phyloP scores from a whole-genome alignment of 2,329 filamentous ascomycete genomes.

The Corniculantispora saksenae region DNA sequence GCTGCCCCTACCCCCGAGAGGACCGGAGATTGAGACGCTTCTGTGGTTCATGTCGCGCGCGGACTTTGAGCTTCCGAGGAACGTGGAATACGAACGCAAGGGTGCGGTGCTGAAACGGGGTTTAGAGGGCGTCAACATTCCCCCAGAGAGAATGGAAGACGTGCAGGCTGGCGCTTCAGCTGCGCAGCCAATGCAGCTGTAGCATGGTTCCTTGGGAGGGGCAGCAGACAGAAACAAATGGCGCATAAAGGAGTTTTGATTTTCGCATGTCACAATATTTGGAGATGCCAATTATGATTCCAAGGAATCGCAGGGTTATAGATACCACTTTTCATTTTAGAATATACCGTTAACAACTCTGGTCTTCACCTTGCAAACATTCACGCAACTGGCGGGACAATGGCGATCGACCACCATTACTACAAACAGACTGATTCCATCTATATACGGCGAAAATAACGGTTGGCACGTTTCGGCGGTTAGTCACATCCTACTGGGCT shows the following conservation, averaged over 20 bases:
- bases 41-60: slow-evolving; percentile 49
- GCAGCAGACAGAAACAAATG: not conserved
- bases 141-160: slow-evolving; percentile 25
- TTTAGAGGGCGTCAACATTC: slow-evolving; percentile 38
- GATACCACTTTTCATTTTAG: not conserved
- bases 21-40: slow-evolving; percentile 48
- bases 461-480: no score
- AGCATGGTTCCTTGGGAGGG: not conserved
- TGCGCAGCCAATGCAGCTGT: not conserved
- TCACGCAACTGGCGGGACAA: no score
- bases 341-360: no score
- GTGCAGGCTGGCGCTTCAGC: not conserved
- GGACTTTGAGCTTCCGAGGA: slow-evolving; percentile 46
- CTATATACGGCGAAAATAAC: no score
- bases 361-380: no score
- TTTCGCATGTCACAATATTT: no score
- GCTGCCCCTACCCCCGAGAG: slow-evolving; percentile 31
- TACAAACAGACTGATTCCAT: no score
- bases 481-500: no score
- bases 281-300: not conserved
- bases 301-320: not conserved
- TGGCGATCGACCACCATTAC: no score
- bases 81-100: slow-evolving; percentile 46
- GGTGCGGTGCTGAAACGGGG: slow-evolving; percentile 32
- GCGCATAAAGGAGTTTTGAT: not conserved